A percentile compares a stretch with the other conserved stretches of the same genome.
Evolutionary conservation across 805 yeast genomes (phyloP).

Genomic region (Nakazawaea laoshanensis): DNA sequence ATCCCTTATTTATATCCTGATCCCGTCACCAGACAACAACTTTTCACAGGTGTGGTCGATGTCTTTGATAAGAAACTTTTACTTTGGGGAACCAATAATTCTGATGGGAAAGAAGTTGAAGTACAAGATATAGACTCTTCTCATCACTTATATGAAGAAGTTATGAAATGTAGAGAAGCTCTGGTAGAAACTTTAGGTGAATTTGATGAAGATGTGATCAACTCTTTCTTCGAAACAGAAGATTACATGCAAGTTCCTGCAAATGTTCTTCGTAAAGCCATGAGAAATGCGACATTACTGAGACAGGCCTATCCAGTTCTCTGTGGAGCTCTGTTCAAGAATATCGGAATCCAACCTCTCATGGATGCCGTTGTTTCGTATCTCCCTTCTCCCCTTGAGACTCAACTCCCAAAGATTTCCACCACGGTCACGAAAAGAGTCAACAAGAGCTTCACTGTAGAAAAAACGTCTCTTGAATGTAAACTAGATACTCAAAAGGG

Average conservation of each 20-base stretch:
- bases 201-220: constrained; percentile 68
- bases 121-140: constrained; percentile 34
- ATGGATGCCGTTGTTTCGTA: constrained; percentile 74
- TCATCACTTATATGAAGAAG: constrained; percentile 33
- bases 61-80: constrained; percentile 55
- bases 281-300: constrained; percentile 54
- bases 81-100: constrained; percentile 32
- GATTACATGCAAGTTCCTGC: constrained; percentile 63
- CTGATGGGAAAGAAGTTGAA: constrained; percentile 42
- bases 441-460: constrained; percentile 13
- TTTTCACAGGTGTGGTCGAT: constrained; percentile 70
- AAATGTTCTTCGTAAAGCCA: constrained; percentile 42
- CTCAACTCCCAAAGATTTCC: constrained; percentile 44
- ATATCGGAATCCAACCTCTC: constrained; percentile 92
- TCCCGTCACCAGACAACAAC: constrained; percentile 22
- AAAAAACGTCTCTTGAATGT: constrained; percentile 12
- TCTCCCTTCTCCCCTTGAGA: constrained; percentile 76
- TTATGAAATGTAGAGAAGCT: constrained; percentile 56
- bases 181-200: constrained; percentile 81
- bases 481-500: constrained; percentile 38
- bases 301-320: constrained; percentile 66
- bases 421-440: constrained; percentile 15
- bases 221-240: constrained; percentile 68
- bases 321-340: constrained; percentile 88
- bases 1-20: constrained; percentile 61